A percentile compares a stretch with the other conserved stretches of the same genome.
Evolutionary conservation across 164 flowering plant genomes (phyloP).

Genomic region (Tetracentron sinense): DNA sequence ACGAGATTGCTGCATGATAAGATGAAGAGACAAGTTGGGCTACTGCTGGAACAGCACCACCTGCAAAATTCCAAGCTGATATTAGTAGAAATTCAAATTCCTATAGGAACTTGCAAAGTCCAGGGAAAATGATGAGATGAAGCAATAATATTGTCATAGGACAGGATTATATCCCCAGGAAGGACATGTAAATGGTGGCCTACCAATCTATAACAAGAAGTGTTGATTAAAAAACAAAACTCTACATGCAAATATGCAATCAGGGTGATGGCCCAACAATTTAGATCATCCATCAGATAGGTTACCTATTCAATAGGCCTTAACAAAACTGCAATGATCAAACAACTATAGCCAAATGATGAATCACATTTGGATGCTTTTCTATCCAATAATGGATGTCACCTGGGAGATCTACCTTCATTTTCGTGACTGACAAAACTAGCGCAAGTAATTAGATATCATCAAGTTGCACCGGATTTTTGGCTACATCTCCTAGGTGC

Average conservation of each 20-base stretch:
- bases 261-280: neutral
- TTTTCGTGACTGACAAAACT: too few relatives aligned
- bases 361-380: too few relatives aligned
- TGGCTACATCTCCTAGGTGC: too few relatives aligned
- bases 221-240: too few relatives aligned
- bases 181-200: neutral
- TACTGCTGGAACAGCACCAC: slow-evolving; percentile 89
- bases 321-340: too few relatives aligned
- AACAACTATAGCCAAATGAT: too few relatives aligned
- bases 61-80: slow-evolving; percentile 34
- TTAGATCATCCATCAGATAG: neutral
- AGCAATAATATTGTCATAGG: neutral
- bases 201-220: neutral
- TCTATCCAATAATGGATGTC: too few relatives aligned
- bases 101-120: neutral
- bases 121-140: neutral
- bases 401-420: too few relatives aligned
- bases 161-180: too few relatives aligned
- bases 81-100: neutral
- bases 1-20: slow-evolving; percentile 59
- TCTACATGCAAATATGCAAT: neutral
- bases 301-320: too few relatives aligned
- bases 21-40: slow-evolving; percentile 85
- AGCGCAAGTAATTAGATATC: too few relatives aligned
- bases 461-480: too few relatives aligned